Conservation (phyloP, 129 eudicot species). For the Cynara cardunculus region DNA sequence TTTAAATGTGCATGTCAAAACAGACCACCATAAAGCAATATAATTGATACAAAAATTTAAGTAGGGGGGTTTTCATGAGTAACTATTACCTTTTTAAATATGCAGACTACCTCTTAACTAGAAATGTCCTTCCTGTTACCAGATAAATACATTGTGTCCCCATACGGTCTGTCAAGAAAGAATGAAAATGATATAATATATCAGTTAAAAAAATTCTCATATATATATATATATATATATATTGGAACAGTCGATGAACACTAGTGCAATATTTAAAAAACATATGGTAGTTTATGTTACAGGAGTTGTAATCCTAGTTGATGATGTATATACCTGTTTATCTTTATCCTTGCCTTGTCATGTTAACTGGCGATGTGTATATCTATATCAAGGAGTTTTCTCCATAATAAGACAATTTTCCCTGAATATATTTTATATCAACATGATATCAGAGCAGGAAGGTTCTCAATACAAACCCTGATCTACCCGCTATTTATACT, state of each 20-base stretch:
- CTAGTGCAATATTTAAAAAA: background rate
- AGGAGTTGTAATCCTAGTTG: background rate
- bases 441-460: background rate
- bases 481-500: background rate
- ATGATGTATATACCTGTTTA: background rate
- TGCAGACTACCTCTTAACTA: conserved; percentile 30
- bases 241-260: conserved; percentile 1
- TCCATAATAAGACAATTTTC: background rate
- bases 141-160: conserved; percentile 43
- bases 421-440: background rate
- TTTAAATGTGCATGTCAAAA: background rate
- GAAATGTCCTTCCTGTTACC: conserved; percentile 59
- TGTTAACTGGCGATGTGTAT: background rate
- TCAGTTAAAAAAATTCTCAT: background rate
- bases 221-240: too few species aligned
- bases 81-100: conserved; percentile 11
- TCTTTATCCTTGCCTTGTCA: background rate
- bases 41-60: background rate
- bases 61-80: background rate
- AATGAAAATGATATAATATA: background rate
- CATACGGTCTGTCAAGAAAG: conserved; percentile 47
- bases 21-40: background rate
- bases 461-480: background rate
- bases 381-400: background rate
- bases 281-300: background rate